Percentiles rank a stretch among this genome's conserved stretches.
phyloP scores from a whole-genome alignment of 2,329 filamentous ascomycete genomes.

The Didymellaceae sp. region DNA sequence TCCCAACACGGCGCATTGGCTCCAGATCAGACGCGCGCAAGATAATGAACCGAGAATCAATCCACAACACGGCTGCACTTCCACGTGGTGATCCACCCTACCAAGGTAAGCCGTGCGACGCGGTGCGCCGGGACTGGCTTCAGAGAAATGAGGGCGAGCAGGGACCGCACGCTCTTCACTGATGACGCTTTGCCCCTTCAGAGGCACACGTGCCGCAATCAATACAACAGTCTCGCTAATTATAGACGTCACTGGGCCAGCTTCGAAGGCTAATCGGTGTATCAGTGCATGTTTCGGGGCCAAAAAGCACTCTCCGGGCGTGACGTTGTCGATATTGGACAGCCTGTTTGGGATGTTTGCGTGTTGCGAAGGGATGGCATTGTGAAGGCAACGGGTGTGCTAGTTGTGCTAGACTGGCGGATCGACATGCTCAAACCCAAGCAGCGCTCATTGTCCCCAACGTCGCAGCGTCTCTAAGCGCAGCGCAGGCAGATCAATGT shows the following conservation, averaged over 20 bases:
- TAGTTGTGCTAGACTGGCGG: conserved; percentile 12
- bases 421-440: conserved; percentile 20
- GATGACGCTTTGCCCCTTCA: conserved; percentile 36
- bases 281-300: conserved; percentile 30
- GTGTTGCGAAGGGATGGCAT: conserved; percentile 21
- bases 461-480: conserved; percentile 29
- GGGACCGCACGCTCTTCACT: conserved; percentile 27
- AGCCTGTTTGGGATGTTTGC: conserved; percentile 18
- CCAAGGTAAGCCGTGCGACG: conserved; percentile 27
- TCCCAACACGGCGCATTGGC: conserved; percentile 10
- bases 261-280: conserved; percentile 22
- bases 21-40: conserved; percentile 32
- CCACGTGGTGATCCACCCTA: conserved; percentile 46
- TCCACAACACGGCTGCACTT: conserved; percentile 22
- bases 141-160: conserved; percentile 30
- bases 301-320: conserved; percentile 32
- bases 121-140: conserved; percentile 32
- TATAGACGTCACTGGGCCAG: conserved; percentile 35
- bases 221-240: conserved; percentile 41
- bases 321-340: conserved; percentile 9
- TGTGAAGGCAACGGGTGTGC: conserved; percentile 29
- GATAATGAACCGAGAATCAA: conserved; percentile 19
- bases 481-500: conserved; percentile 21
- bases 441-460: conserved; percentile 20
- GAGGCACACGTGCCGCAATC: conserved; percentile 44